A percentile compares a stretch with the other conserved stretches of the same genome.
phyloP scores from a whole-genome alignment of 2,329 filamentous ascomycete species.

The Verticillium klebahnii region DNA sequence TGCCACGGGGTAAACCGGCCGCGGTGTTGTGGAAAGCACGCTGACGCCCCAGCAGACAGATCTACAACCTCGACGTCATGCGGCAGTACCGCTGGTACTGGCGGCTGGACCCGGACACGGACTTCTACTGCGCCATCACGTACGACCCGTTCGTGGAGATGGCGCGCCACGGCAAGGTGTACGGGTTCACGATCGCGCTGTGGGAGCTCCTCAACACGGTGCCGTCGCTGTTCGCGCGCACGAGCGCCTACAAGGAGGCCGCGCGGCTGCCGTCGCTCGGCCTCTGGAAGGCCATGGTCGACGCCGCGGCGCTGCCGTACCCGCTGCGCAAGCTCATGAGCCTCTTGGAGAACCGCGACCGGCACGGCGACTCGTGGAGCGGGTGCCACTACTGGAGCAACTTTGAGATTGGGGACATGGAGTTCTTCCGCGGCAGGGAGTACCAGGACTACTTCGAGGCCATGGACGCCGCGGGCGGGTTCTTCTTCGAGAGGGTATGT shows the following conservation, averaged over 20 bases:
- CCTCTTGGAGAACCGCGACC: conserved; percentile 30
- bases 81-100: conserved; percentile 42
- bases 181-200: conserved; percentile 38
- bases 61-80: conserved; percentile 36
- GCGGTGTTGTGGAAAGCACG: neutral
- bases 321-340: conserved; percentile 32
- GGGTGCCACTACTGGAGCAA: conserved; percentile 44
- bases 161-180: conserved; percentile 36
- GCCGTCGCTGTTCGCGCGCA: conserved; percentile 34
- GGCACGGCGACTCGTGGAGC: conserved; percentile 35
- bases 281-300: conserved; percentile 35
- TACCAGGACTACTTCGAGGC: conserved; percentile 37
- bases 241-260: conserved; percentile 34
- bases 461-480: conserved; percentile 35
- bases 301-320: conserved; percentile 35
- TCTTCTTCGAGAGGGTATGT: conserved; percentile 37
- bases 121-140: conserved; percentile 40
- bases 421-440: conserved; percentile 33
- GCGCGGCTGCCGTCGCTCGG: conserved; percentile 25
- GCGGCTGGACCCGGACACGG: conserved; percentile 39
- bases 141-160: conserved; percentile 43
- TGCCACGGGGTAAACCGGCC: neutral
- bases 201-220: conserved; percentile 37
- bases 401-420: conserved; percentile 41
- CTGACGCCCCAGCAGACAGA: conserved; percentile 23